Evolutionary conservation across 176 grass and related monocot genomes (phyloP).

Genomic region (Guadua angustifolia): DNA sequence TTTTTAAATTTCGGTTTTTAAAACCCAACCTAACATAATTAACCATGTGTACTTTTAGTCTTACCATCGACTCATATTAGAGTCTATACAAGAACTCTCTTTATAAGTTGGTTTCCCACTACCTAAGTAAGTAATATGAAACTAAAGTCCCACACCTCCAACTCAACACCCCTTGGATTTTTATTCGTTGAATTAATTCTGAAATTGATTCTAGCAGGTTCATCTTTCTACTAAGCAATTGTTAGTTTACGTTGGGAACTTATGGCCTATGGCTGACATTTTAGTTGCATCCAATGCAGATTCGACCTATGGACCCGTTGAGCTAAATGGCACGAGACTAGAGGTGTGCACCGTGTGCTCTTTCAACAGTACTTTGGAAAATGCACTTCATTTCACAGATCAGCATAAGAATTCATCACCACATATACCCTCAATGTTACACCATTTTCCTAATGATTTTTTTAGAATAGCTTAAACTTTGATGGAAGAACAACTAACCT

Average conservation of each 20-base stretch:
- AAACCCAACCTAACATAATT: no score
- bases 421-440: neutral
- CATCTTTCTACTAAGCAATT: conserved; percentile 7
- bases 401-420: neutral
- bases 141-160: no score
- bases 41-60: no score
- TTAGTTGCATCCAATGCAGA: conserved; percentile 32
- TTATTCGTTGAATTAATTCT: no score
- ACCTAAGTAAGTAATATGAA: no score
- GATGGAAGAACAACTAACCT: neutral
- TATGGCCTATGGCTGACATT: conserved; percentile 28
- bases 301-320: neutral
- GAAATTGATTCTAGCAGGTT: neutral
- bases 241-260: neutral
- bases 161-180: no score
- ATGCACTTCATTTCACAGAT: neutral
- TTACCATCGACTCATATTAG: no score
- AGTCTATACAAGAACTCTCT: no score
- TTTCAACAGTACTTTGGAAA: neutral
- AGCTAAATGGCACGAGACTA: conserved; percentile 44
- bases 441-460: neutral
- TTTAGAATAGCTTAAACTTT: neutral
- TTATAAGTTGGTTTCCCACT: no score
- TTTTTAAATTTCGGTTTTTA: no score
- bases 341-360: conserved; percentile 38